These are phyloP conservation scores for Vitellaria paradoxa DNA, from an alignment of 179 eudicot species.

Conservation along the genomic window DNA sequence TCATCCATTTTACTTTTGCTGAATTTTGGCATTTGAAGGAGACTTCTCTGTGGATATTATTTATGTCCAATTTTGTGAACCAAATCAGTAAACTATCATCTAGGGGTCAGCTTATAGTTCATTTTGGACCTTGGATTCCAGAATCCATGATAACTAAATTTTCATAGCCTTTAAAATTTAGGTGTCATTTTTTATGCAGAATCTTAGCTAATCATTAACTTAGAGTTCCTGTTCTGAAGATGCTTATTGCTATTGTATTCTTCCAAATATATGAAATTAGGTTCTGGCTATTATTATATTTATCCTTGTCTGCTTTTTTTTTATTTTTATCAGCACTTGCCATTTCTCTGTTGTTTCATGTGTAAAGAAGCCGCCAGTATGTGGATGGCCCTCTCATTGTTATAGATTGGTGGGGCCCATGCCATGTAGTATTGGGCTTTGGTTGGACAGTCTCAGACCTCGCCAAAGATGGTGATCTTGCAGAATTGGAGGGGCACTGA, in stretches of 20 bases:
- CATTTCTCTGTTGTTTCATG: constrained; percentile 13
- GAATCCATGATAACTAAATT: neutral
- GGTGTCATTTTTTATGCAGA: neutral
- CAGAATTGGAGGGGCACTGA: constrained; percentile 7
- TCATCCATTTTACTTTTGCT: neutral
- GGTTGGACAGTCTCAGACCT: constrained; percentile 10
- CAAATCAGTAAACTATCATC: neutral
- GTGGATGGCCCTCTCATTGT: constrained; percentile 3
- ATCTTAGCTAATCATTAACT: neutral
- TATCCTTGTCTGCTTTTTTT: constrained; percentile 4
- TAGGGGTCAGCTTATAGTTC: neutral
- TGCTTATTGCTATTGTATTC: neutral
- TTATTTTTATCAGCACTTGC: neutral
- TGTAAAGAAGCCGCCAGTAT: neutral
- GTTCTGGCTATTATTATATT: neutral
- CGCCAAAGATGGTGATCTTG: constrained; percentile 3
- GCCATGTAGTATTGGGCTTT: constrained; percentile 10
- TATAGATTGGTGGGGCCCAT: constrained; percentile 4
- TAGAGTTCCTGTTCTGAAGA: constrained; percentile 3
- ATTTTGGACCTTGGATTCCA: neutral
- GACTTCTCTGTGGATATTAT: neutral
- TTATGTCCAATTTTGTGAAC: neutral
- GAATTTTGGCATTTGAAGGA: neutral
- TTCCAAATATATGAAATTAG: neutral
- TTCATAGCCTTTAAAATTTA: neutral